phyloP scores from a whole-genome alignment of 1,139 yeast genomes.

The Meyerozyma athensensis region DNA sequence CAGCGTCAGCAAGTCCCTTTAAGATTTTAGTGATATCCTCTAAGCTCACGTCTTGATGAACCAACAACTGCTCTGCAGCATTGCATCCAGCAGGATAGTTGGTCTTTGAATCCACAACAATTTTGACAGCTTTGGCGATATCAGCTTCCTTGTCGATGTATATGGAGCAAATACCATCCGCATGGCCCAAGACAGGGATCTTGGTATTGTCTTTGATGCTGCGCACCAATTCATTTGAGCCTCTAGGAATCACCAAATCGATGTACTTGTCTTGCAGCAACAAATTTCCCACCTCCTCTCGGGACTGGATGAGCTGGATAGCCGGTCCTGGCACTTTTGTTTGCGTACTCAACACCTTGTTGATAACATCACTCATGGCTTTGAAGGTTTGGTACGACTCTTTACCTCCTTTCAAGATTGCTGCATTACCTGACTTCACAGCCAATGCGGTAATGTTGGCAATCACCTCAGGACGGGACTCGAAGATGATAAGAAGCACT shows the following conservation, averaged over 20 bases:
- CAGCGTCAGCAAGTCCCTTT: constrained; percentile 51
- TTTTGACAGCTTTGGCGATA: constrained; percentile 64
- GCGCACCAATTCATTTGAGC: constrained; percentile 86
- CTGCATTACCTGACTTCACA: constrained; percentile 92
- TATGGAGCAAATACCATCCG: constrained; percentile 94
- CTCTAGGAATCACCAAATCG: constrained; percentile 95
- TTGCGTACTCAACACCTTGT: constrained; percentile 47
- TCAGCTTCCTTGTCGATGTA: constrained; percentile 78
- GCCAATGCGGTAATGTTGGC: constrained; percentile 96
- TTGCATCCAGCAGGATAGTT: constrained; percentile 99
- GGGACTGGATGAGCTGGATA: constrained; percentile 78
- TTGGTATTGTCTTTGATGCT: constrained; percentile 81
- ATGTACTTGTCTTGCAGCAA: constrained; percentile 82
- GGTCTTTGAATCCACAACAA: constrained; percentile 83
- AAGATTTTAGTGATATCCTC: constrained; percentile 37
- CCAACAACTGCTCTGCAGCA: constrained; percentile 82
- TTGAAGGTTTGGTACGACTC: constrained; percentile 83
- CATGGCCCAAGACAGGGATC: constrained; percentile 97
- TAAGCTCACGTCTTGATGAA: constrained; percentile 50
- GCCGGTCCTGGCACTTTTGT: constrained; percentile 76
- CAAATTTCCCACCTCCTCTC: constrained; percentile 85
- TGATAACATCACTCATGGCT: constrained; percentile 72
- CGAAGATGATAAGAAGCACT: constrained; percentile 86
- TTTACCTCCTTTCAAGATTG: constrained; percentile 95
- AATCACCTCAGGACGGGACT: constrained; percentile 96